Conservation (phyloP, 768 basidiomycete genomes). For the Lepiota brunneoincarnata region DNA sequence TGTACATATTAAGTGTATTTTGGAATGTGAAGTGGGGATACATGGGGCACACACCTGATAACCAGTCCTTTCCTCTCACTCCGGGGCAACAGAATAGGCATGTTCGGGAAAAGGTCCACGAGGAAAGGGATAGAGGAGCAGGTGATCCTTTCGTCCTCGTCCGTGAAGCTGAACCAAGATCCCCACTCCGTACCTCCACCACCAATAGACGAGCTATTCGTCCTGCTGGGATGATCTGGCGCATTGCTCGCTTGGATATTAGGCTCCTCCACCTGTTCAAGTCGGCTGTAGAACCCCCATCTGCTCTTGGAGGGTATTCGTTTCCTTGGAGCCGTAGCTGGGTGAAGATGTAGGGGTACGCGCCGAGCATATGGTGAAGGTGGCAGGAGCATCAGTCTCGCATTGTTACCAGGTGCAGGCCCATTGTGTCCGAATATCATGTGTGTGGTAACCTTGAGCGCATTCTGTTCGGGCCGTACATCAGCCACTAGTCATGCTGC, state of each 20-base stretch:
- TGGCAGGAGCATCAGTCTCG: constrained; percentile 35
- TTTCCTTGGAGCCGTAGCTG: constrained; percentile 31
- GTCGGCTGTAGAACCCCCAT: constrained; percentile 34
- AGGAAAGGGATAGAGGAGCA: constrained; percentile 52
- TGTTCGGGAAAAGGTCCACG: constrained; percentile 49
- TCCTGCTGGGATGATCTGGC: constrained; percentile 33
- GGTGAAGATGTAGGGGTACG: constrained; percentile 54
- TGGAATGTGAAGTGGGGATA: not conserved
- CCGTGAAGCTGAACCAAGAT: constrained; percentile 50
- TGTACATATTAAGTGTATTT: not conserved
- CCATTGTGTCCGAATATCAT: constrained; percentile 53
- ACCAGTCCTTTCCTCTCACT: constrained; percentile 37
- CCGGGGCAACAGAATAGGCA: constrained; percentile 45
- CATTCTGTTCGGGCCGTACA: constrained; percentile 29
- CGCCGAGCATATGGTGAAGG: constrained; percentile 59
- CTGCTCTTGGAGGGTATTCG: constrained; percentile 19
- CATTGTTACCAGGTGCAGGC: constrained; percentile 22
- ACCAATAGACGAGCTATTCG: constrained; percentile 38
- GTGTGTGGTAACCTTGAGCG: constrained; percentile 48
- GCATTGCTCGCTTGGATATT: constrained; percentile 37
- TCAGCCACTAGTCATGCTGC: not conserved
- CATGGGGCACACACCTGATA: constrained; percentile 22
- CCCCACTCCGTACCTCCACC: constrained; percentile 59
- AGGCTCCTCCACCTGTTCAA: constrained; percentile 39
- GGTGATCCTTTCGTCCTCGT: constrained; percentile 41